Percentiles rank a stretch among this genome's conserved stretches.
phyloP scores from a whole-genome alignment of 2,329 filamentous ascomycete species.

The Colletotrichum tamarilloi region DNA sequence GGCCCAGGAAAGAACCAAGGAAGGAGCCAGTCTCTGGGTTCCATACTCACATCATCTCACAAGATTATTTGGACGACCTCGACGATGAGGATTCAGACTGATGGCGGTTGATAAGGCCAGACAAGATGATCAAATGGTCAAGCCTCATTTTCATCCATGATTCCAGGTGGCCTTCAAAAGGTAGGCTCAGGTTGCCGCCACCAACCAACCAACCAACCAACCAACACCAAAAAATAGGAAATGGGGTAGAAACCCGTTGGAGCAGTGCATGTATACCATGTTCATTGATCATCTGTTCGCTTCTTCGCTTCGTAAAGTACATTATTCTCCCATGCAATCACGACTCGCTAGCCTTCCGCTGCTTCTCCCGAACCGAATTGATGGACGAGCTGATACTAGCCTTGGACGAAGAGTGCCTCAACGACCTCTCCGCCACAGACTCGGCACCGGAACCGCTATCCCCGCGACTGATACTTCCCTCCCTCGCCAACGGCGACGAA shows the following conservation, averaged over 20 bases:
- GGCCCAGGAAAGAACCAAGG: too few species aligned
- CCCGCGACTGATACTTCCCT: slow-evolving; percentile 51
- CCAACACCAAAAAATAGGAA: background rate
- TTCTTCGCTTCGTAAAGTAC: slow-evolving; percentile 26
- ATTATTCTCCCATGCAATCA: slow-evolving; percentile 11
- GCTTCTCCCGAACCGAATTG: slow-evolving; percentile 27
- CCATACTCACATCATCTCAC: too few species aligned
- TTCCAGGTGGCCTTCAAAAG: background rate
- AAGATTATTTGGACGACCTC: too few species aligned
- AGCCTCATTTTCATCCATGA: background rate
- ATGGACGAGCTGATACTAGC: slow-evolving; percentile 27
- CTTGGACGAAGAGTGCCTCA: slow-evolving; percentile 33
- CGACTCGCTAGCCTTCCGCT: slow-evolving; percentile 23
- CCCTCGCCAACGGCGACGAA: slow-evolving; percentile 63
- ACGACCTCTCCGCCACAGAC: slow-evolving; percentile 16
- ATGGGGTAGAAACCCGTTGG: too few species aligned
- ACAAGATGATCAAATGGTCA: background rate
- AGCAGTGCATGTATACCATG: background rate
- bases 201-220: too few species aligned
- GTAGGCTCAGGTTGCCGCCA: too few species aligned
- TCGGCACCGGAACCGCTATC: slow-evolving; percentile 22
- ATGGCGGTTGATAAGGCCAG: background rate
- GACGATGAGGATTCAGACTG: background rate
- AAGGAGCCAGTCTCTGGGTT: too few species aligned
- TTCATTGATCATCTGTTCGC: slow-evolving; percentile 31